Base-by-base conservation (phyloP, 208 protist species). In the Crithidia mellificae region DNA sequence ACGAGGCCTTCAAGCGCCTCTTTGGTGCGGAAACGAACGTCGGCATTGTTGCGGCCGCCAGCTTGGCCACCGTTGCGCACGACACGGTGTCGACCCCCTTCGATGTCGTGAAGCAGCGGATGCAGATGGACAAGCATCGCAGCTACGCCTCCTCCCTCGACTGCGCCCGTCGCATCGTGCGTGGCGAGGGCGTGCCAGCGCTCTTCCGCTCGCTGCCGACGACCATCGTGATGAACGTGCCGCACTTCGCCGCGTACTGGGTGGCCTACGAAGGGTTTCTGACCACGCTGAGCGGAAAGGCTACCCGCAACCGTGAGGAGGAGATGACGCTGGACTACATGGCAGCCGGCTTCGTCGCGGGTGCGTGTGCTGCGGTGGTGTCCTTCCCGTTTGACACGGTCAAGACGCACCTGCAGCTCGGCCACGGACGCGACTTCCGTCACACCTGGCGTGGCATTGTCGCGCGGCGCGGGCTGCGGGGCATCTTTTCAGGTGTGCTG, bases 71-170 rank as follows among this genome's bases (percentile, higher is more conserved):
- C 6, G 57, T 90, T 8, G 81, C 88, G 3, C 96, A 98, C 75
- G 96, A 98, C 72, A 74, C 76, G 20, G 88, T 98, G 24, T 90
- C 92, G 30, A 96, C 89, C 9, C 96, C 96, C 6, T 96, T 97
- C 68, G 96, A 98, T 67, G 94, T 97, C 9, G 74, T 98, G 11
- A 98, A 98, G 76, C 96, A 98, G 74, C 85, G 92, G 6, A 94
- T 98, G 91, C 92, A 98, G 63, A 90, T 98, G 78, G 84, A 95
- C 50, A 64, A 70, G 20, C 32, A 47, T 1, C 77, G 83, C 30
- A 57, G 49, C 55, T 97, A 90, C 66, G 41, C 32, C 12, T 83
- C 32, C 36, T 88, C 88, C 1, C 17, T 84, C 1, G 66, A 85
- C 15, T 97, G 92, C 56, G 73, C 66, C 0, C 47, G 30, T 39